Conservation (phyloP, 768 basidiomycete genomes). For the Kwoniella sp. region DNA sequence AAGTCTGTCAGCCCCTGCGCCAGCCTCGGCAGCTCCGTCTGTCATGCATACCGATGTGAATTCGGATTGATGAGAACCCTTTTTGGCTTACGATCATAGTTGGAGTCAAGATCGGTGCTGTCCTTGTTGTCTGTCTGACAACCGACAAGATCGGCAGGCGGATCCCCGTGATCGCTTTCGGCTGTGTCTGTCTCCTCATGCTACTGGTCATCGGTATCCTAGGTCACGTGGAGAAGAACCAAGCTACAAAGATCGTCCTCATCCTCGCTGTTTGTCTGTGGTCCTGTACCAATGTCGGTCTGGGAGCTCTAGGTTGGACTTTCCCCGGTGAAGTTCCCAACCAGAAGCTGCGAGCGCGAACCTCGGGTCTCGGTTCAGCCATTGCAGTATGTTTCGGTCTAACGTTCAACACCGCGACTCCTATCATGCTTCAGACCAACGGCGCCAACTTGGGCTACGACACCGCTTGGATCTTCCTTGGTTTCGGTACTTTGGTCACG, state of each 20-base stretch:
- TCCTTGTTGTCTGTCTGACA: constrained; percentile 9
- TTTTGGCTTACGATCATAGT: too few species aligned
- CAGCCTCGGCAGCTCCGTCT: too few species aligned
- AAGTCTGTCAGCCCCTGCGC: too few species aligned
- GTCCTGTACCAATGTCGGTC: not conserved
- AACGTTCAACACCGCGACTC: constrained; percentile 19
- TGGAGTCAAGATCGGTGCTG: constrained; percentile 14
- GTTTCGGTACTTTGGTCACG: constrained; percentile 8
- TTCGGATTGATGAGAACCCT: too few species aligned
- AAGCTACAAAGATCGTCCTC: not conserved
- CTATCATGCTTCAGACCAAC: constrained; percentile 12
- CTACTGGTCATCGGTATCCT: constrained; percentile 21
- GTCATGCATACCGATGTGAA: too few species aligned
- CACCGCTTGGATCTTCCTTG: constrained; percentile 20
- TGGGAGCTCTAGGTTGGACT: not conserved
- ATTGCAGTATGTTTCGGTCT: constrained; percentile 17
- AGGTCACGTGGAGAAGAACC: constrained; percentile 12
- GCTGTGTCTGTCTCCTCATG: constrained; percentile 5
- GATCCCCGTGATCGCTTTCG: constrained; percentile 3
- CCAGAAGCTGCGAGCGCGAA: constrained; percentile 19
- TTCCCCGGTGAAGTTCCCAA: constrained; percentile 13
- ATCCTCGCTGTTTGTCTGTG: constrained; percentile 12
- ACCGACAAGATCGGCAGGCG: constrained; percentile 21
- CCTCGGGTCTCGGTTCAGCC: constrained; percentile 24
- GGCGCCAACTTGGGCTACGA: constrained; percentile 11